These are phyloP conservation scores for Cephalotrichum gorgonifer DNA, from an alignment of 2,329 filamentous ascomycete genomes.

Conservation along the genomic window DNA sequence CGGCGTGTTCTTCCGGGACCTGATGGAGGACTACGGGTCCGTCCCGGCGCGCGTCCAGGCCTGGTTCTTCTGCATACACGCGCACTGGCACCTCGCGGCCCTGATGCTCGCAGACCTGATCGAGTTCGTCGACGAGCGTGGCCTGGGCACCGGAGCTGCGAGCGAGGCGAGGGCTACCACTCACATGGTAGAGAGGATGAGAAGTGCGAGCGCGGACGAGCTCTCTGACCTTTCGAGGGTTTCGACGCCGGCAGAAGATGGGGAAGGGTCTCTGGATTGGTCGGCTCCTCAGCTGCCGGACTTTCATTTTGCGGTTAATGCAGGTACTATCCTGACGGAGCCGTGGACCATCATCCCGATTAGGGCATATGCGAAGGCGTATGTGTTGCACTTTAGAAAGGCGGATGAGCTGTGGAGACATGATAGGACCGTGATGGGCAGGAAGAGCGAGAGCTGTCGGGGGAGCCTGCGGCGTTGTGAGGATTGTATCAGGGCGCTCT, in stretches of 20 bases:
- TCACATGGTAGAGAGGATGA: constrained; percentile 26
- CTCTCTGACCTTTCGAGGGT: constrained; percentile 38
- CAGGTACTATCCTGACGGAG: constrained; percentile 47
- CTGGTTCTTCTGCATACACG: constrained; percentile 47
- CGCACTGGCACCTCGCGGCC: constrained; percentile 47
- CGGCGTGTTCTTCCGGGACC: constrained; percentile 39
- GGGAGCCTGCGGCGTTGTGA: constrained; percentile 27
- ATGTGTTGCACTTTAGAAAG: constrained; percentile 24
- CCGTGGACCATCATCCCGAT: constrained; percentile 49
- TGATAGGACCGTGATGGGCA: constrained; percentile 13
- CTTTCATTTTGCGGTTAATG: constrained; percentile 42
- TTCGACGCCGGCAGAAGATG: constrained; percentile 23
- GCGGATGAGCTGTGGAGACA: constrained; percentile 16
- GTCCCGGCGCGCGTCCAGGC: constrained; percentile 44
- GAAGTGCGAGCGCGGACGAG: constrained; percentile 30
- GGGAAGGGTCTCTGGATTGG: constrained; percentile 8
- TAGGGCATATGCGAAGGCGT: constrained; percentile 39
- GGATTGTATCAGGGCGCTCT: constrained; percentile 40
- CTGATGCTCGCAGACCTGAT: constrained; percentile 45
- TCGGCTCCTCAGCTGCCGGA: constrained; percentile 19
- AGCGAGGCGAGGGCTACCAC: constrained; percentile 16
- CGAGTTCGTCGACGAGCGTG: constrained; percentile 33
- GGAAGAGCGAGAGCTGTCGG: constrained; percentile 10
- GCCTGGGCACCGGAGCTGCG: constrained; percentile 15
- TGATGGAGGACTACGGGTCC: constrained; percentile 34